These are phyloP conservation scores for Trichophyton schoenleinii DNA, from an alignment of 2,329 filamentous ascomycete species.

Conservation along the genomic window DNA sequence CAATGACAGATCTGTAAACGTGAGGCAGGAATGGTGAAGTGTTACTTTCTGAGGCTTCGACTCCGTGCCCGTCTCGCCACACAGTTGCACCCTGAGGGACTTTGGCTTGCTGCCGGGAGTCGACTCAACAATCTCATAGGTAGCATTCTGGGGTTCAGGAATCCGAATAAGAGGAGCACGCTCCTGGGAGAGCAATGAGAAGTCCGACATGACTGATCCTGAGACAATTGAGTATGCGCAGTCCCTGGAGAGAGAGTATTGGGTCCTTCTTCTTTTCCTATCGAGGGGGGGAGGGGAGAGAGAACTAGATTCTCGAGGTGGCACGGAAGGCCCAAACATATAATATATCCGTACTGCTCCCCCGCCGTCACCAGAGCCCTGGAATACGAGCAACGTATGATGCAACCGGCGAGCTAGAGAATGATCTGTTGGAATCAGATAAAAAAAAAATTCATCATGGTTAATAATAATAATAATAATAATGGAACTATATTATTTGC, in stretches of 20 bases:
- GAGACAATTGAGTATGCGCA: not conserved
- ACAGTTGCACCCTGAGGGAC: slow-evolving; percentile 14
- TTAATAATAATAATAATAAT: too few relatives aligned
- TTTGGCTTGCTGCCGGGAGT: slow-evolving; percentile 5
- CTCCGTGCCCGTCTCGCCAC: slow-evolving; percentile 12
- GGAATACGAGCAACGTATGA: not conserved
- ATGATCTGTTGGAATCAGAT: too few relatives aligned
- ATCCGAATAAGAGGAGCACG: slow-evolving; percentile 13
- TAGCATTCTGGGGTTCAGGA: slow-evolving; percentile 16
- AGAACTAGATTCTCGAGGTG: not conserved
- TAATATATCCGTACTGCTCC: not conserved
- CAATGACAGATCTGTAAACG: slow-evolving; percentile 20
- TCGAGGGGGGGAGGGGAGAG: not conserved
- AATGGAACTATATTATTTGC: too few relatives aligned
- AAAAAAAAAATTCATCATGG: too few relatives aligned
- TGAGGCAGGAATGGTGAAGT: slow-evolving; percentile 17
- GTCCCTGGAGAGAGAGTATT: not conserved
- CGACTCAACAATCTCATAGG: slow-evolving; percentile 14
- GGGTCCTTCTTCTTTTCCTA: not conserved
- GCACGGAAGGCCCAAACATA: not conserved
- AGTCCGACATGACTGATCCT: slow-evolving; percentile 4
- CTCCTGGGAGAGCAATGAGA: slow-evolving; percentile 1
- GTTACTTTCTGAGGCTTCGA: slow-evolving; percentile 6
- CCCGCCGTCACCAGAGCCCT: not conserved
- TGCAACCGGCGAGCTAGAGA: not conserved